Conservation (phyloP, 352 stramenopile species). For the Phytophthora pinifolia region DNA sequence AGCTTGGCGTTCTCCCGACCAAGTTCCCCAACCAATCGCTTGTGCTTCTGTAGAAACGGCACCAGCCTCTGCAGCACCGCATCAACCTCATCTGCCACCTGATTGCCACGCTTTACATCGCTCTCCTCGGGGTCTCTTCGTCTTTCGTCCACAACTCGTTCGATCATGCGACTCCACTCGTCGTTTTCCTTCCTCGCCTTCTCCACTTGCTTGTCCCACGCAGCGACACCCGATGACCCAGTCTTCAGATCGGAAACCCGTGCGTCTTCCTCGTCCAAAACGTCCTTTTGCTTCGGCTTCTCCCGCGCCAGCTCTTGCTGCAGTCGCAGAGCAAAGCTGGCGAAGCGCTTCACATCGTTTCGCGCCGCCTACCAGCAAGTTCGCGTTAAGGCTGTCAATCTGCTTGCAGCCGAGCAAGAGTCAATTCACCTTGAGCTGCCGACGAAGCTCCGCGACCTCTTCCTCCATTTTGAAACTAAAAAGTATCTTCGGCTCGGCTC, state of each 20-base stretch:
- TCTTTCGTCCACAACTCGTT: constrained; percentile 8
- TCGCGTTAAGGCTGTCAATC: not conserved
- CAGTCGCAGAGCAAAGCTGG: constrained; percentile 28
- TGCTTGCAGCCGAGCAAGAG: not conserved
- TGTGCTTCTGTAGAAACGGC: constrained; percentile 29
- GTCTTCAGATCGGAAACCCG: constrained; percentile 2
- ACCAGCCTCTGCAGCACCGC: constrained; percentile 9
- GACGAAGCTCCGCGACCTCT: constrained; percentile 21
- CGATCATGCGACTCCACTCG: constrained; percentile 25
- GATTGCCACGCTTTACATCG: constrained; percentile 4
- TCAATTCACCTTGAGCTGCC: constrained; percentile 28
- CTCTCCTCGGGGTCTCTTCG: constrained; percentile 2
- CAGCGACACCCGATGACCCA: not conserved
- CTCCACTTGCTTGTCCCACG: constrained; percentile 23
- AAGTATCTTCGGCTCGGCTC: constrained; percentile 18
- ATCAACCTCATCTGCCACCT: constrained; percentile 5
- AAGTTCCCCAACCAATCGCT: constrained; percentile 22
- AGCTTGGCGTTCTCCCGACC: constrained; percentile 33
- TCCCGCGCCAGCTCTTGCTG: constrained; percentile 37
- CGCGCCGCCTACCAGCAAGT: constrained; percentile 20
- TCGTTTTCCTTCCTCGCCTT: constrained; percentile 11
- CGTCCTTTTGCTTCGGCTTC: constrained; percentile 16
- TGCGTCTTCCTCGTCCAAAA: constrained; percentile 5
- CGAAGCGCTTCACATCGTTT: constrained; percentile 40
- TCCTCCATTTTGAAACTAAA: constrained; percentile 27